A percentile compares a stretch with the other conserved stretches of the same genome.
These are phyloP conservation scores for Leccinum fuscescens DNA, from an alignment of 1,284 basidiomycete genomes.

Conservation along the genomic window DNA sequence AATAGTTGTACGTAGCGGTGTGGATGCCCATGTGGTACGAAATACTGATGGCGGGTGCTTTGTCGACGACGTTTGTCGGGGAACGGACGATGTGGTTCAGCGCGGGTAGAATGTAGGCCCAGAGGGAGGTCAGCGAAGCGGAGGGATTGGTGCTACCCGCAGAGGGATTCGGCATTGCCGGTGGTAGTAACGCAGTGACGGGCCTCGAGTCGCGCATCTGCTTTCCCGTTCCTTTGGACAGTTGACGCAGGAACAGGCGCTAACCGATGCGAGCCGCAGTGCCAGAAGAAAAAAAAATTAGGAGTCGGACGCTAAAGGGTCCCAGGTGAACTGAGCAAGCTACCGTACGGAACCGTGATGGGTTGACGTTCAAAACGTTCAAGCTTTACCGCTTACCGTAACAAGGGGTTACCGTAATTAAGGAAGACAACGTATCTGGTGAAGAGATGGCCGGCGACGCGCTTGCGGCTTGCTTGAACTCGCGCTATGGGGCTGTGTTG, in stretches of 20 bases:
- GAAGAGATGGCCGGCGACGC: too few relatives aligned
- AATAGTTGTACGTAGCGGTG: too few relatives aligned
- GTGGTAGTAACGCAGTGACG: slow-evolving; percentile 28
- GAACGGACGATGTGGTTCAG: too few relatives aligned
- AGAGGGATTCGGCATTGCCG: slow-evolving; percentile 49
- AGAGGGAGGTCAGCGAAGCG: too few relatives aligned
- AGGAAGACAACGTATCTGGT: neutral
- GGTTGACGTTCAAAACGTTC: slow-evolving; percentile 5
- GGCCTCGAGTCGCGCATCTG: slow-evolving; percentile 9
- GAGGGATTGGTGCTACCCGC: slow-evolving; percentile 50
- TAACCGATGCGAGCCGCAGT: neutral
- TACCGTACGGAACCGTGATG: neutral
- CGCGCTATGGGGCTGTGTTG: too few relatives aligned
- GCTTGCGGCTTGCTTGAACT: too few relatives aligned
- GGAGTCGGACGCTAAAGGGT: neutral
- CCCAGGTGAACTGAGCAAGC: neutral
- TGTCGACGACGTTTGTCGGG: too few relatives aligned
- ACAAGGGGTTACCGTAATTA: neutral
- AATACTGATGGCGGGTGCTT: too few relatives aligned
- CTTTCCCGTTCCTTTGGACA: slow-evolving; percentile 34
- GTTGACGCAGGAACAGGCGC: slow-evolving; percentile 1
- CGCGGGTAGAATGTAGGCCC: too few relatives aligned
- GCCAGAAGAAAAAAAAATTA: neutral
- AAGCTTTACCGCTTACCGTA: neutral
- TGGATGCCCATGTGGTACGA: too few relatives aligned